Conservation (phyloP, 768 basidiomycete genomes). For the Boletus tylopilopsis region DNA sequence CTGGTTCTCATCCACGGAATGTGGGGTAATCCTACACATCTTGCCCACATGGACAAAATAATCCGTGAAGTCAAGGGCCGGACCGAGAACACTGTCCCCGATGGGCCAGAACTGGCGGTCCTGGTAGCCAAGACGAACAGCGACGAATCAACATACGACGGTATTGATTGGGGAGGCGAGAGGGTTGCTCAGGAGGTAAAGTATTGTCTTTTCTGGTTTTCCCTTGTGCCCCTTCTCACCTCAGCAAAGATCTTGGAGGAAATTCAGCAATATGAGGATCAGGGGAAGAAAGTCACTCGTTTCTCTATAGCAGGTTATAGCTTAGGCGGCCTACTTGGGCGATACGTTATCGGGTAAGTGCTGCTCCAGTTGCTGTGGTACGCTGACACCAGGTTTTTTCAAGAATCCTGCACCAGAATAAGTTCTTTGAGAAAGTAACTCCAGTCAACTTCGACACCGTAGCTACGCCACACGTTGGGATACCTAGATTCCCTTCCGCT, state of each 20-base stretch:
- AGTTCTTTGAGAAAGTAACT: conserved; percentile 65
- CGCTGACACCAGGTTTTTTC: background rate
- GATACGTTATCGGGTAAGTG: conserved; percentile 69
- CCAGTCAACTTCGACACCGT: conserved; percentile 83
- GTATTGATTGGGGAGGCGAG: conserved; percentile 82
- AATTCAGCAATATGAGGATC: conserved; percentile 47
- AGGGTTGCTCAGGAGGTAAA: conserved; percentile 75
- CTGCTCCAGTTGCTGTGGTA: background rate
- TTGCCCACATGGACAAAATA: conserved; percentile 54
- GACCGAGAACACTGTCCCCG: conserved; percentile 21
- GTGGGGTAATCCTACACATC: conserved; percentile 75
- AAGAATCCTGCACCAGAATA: conserved; percentile 60
- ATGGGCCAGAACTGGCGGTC: conserved; percentile 50
- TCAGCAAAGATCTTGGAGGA: conserved; percentile 50
- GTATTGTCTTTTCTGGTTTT: background rate
- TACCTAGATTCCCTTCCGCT: conserved; percentile 59
- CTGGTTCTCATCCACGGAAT: conserved; percentile 58
- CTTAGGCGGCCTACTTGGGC: conserved; percentile 77
- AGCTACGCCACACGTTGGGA: conserved; percentile 80
- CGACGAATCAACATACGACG: conserved; percentile 72
- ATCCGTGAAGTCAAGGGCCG: conserved; percentile 41
- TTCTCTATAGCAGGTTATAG: conserved; percentile 78
- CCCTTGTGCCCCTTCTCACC: conserved; percentile 2
- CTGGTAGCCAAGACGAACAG: conserved; percentile 64
- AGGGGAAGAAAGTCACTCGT: conserved; percentile 56